Evolutionary conservation across 176 grass and related monocot species (phyloP).

Genomic region (Bolboschoenus planiculmis): DNA sequence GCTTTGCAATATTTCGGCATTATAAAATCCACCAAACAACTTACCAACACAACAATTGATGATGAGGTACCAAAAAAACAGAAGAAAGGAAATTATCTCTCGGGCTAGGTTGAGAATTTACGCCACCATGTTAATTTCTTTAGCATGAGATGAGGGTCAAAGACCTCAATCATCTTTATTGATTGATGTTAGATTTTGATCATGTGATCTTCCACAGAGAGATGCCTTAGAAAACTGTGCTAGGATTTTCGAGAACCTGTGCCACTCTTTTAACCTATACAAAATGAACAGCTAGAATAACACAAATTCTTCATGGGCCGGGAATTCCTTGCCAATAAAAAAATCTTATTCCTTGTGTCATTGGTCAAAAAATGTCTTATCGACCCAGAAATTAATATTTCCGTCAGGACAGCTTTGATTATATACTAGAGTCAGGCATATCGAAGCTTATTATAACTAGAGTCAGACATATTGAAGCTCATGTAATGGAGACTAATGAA

Average conservation of each 20-base stretch:
- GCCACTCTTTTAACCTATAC: constrained; percentile 55
- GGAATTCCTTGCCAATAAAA: constrained; percentile 40
- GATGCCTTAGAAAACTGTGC: background rate
- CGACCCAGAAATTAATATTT: background rate
- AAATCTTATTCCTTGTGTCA: constrained; percentile 32
- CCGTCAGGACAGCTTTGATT: constrained; percentile 21
- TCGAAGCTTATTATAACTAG: background rate
- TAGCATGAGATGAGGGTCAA: background rate
- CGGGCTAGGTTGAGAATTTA: constrained; percentile 45
- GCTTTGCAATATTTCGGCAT: background rate
- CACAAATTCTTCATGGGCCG: constrained; percentile 51
- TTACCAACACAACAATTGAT: constrained; percentile 31
- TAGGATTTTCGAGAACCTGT: constrained; percentile 13
- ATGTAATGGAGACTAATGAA: constrained; percentile 62
- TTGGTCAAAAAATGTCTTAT: constrained; percentile 37
- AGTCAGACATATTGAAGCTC: background rate
- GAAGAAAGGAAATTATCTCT: constrained; percentile 44
- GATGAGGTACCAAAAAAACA: constrained; percentile 23
- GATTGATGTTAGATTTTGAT: background rate
- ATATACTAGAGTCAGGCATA: constrained; percentile 44
- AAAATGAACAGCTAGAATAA: constrained; percentile 67
- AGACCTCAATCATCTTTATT: background rate
- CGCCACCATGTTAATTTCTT: constrained; percentile 41
- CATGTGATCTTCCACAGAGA: background rate
- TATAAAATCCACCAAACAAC: constrained; percentile 6